These are phyloP conservation scores for Fagus sylvatica DNA, from an alignment of 306 rosid genomes.

Conservation along the genomic window DNA sequence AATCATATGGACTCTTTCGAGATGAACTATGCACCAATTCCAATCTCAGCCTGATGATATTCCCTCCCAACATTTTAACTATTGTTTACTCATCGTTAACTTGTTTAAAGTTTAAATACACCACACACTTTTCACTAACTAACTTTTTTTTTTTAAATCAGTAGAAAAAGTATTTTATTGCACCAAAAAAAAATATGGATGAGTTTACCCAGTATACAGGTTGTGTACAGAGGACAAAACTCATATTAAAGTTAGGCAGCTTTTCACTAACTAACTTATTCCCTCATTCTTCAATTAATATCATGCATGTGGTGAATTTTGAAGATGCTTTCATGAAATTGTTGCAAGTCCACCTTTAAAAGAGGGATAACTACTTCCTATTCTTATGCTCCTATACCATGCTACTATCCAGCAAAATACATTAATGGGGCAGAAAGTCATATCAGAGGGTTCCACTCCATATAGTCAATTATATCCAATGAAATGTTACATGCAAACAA, in stretches of 20 bases:
- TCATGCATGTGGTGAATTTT: background rate
- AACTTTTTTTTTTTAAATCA: too few relatives aligned
- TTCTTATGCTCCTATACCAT: background rate
- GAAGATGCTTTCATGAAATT: background rate
- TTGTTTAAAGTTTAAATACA: background rate
- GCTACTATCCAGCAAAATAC: constrained; percentile 5
- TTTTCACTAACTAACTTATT: background rate
- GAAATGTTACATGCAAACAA: background rate
- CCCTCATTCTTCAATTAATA: background rate
- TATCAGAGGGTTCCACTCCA: background rate
- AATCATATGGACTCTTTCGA: background rate
- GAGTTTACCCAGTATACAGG: too few relatives aligned
- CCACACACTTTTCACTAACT: background rate
- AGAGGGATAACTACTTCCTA: background rate
- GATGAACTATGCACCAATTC: background rate
- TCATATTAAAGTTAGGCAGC: too few relatives aligned
- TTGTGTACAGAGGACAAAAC: too few relatives aligned
- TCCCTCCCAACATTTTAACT: background rate
- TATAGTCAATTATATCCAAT: background rate
- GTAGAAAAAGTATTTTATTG: too few relatives aligned
- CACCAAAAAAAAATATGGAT: too few relatives aligned
- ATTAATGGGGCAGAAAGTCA: constrained; percentile 6
- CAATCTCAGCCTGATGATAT: background rate
- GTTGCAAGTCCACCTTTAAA: background rate
- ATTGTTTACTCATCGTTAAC: background rate